These are phyloP conservation scores for Herpotrichia juniperi DNA, from an alignment of 2,329 filamentous ascomycete genomes.

Conservation along the genomic window DNA sequence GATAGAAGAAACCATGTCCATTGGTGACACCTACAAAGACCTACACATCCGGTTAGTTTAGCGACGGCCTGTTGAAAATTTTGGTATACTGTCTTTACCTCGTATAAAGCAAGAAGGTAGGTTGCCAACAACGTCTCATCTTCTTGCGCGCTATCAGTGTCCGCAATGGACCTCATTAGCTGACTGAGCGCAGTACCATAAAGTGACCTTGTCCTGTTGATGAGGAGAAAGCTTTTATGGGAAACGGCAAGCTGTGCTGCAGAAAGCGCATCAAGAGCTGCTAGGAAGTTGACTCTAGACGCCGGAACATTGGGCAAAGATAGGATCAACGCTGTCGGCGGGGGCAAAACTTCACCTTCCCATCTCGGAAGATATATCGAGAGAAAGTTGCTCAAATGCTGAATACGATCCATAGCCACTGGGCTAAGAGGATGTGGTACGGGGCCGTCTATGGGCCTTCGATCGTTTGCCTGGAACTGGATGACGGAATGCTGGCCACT, in stretches of 20 bases:
- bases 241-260: slow-evolving; percentile 42
- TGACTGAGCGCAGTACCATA: slow-evolving; percentile 42
- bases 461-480: slow-evolving; percentile 16
- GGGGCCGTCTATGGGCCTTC: slow-evolving; percentile 21
- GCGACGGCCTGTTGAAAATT: background rate
- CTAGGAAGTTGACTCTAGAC: slow-evolving; percentile 34
- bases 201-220: slow-evolving; percentile 41
- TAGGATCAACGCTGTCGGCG: slow-evolving; percentile 43
- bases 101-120: slow-evolving; percentile 42
- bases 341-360: slow-evolving; percentile 36
- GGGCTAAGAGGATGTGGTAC: slow-evolving; percentile 40
- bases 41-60: slow-evolving; percentile 18
- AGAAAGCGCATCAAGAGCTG: slow-evolving; percentile 41
- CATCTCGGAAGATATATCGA: slow-evolving; percentile 36
- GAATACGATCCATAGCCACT: slow-evolving; percentile 42
- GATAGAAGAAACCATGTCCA: slow-evolving; percentile 45
- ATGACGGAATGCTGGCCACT: slow-evolving; percentile 11
- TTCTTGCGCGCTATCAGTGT: slow-evolving; percentile 30
- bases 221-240: slow-evolving; percentile 33
- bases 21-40: slow-evolving; percentile 42
- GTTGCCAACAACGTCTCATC: slow-evolving; percentile 44
- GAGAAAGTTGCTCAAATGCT: slow-evolving; percentile 41
- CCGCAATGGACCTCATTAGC: slow-evolving; percentile 37
- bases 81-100: slow-evolving; percentile 21
- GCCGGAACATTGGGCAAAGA: slow-evolving; percentile 37